Conservation (phyloP, 805 yeast species). For the Candida coleopterorum region DNA sequence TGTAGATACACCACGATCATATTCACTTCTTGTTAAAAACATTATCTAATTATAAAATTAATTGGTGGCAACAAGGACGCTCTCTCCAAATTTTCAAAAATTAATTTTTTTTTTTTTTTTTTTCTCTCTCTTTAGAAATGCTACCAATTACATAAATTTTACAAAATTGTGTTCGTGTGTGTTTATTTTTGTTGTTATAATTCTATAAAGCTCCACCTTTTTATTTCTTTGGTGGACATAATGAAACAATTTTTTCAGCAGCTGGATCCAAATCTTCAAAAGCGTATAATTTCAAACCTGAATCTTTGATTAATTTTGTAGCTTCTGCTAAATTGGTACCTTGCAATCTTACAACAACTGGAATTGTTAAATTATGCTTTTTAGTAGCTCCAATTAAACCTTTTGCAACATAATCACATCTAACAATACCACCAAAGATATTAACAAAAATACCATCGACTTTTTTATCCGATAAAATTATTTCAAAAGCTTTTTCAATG, state of each 20-base stretch:
- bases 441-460: slow-evolving; percentile 96
- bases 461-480: slow-evolving; percentile 82
- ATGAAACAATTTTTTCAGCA: slow-evolving; percentile 88
- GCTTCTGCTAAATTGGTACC: slow-evolving; percentile 95
- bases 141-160: too few species aligned
- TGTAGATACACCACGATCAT: slow-evolving; percentile 97
- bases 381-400: slow-evolving; percentile 95
- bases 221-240: slow-evolving; percentile 34
- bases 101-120: neutral
- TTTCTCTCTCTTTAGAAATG: neutral
- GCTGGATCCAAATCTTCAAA: slow-evolving; percentile 94
- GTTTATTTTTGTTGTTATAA: neutral
- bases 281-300: slow-evolving; percentile 90
- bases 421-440: slow-evolving; percentile 98
- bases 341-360: slow-evolving; percentile 97
- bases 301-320: slow-evolving; percentile 74
- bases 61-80: slow-evolving; percentile 6
- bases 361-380: slow-evolving; percentile 83
- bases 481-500: slow-evolving; percentile 92
- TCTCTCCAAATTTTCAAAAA: too few species aligned
- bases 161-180: too few species aligned
- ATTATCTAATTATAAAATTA: slow-evolving; percentile 29
- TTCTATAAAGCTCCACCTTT: neutral
- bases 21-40: slow-evolving; percentile 99
- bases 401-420: slow-evolving; percentile 98